Conservation (phyloP, 2,329 filamentous ascomycete genomes). For the Aspergillus sp. region DNA sequence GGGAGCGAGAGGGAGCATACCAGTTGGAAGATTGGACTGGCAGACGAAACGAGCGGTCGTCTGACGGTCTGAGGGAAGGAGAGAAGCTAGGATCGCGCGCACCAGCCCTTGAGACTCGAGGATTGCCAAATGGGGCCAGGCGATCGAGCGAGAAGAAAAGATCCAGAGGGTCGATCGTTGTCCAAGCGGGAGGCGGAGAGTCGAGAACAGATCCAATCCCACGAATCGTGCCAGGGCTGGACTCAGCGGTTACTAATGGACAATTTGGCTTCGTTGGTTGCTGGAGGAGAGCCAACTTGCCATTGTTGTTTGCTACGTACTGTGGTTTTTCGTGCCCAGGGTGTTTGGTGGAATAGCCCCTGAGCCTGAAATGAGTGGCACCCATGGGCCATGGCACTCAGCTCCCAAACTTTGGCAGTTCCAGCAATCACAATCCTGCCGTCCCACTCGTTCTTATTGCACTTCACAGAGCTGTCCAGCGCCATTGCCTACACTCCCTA, state of each 20-base stretch:
- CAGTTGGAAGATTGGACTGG: slow-evolving; percentile 7
- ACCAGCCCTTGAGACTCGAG: slow-evolving; percentile 7
- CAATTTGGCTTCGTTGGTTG: too few species aligned
- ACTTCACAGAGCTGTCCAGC: background rate
- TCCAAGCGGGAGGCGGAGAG: background rate
- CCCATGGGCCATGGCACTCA: slow-evolving; percentile 4
- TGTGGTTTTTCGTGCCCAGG: background rate
- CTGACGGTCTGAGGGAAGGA: background rate
- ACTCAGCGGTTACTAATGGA: too few species aligned
- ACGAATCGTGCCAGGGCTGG: too few species aligned
- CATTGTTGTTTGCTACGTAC: background rate
- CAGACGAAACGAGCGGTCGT: slow-evolving; percentile 1
- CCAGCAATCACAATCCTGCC: slow-evolving; percentile 7
- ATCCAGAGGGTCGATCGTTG: slow-evolving; percentile 9
- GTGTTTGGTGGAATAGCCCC: background rate
- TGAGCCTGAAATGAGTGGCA: slow-evolving; percentile 3
- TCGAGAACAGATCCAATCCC: background rate
- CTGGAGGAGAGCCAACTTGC: background rate
- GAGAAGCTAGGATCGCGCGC: slow-evolving; percentile 3
- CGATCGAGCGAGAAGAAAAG: slow-evolving; percentile 11
- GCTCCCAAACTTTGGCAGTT: background rate
- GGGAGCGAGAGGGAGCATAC: slow-evolving; percentile 17
- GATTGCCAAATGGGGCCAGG: background rate
- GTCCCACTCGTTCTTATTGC: background rate
- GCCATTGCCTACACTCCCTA: background rate